Evolutionary conservation across 2,329 filamentous ascomycete species (phyloP).

Genomic region (Chaetomiaceae sp.): DNA sequence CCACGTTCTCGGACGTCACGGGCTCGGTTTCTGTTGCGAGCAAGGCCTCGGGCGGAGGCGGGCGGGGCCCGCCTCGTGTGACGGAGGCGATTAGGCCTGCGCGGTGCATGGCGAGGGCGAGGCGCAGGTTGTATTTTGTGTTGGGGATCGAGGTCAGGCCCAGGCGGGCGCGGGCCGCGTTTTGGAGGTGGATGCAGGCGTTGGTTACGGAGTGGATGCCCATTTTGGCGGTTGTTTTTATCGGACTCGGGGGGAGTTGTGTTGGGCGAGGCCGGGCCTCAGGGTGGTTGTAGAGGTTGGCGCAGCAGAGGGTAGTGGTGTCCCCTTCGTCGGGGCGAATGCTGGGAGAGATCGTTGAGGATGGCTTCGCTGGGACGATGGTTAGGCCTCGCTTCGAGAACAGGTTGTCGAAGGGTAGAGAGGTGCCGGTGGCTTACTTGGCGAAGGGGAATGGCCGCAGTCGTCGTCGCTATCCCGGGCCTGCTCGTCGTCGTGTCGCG

Average conservation of each 20-base stretch:
- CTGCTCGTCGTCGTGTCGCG: constrained; percentile 5
- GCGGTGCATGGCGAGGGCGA: constrained; percentile 74
- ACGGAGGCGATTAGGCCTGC: constrained; percentile 78
- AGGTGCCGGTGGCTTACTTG: not conserved
- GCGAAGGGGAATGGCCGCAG: not conserved
- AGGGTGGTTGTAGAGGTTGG: not conserved
- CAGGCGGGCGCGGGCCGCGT: constrained; percentile 77
- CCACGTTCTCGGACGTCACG: constrained; percentile 66
- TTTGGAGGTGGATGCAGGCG: constrained; percentile 88
- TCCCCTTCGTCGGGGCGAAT: constrained; percentile 1
- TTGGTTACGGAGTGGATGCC: constrained; percentile 66
- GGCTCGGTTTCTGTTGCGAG: constrained; percentile 46
- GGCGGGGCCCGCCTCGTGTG: constrained; percentile 61
- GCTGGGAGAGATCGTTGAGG: not conserved
- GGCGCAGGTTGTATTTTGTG: constrained; percentile 72
- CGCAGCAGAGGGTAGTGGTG: not conserved
- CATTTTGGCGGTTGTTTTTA: constrained; percentile 27
- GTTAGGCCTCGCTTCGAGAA: not conserved
- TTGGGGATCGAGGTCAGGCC: constrained; percentile 78
- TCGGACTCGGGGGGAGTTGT: not conserved
- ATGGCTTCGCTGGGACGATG: not conserved
- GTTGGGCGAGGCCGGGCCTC: not conserved
- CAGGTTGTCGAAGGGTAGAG: too few relatives aligned
- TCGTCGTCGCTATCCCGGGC: not conserved
- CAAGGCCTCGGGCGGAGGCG: constrained; percentile 46